A percentile compares a stretch with the other conserved stretches of the same genome.
These are phyloP conservation scores for Candida vaughaniae DNA, from an alignment of 805 yeast species.

Conservation along the genomic window DNA sequence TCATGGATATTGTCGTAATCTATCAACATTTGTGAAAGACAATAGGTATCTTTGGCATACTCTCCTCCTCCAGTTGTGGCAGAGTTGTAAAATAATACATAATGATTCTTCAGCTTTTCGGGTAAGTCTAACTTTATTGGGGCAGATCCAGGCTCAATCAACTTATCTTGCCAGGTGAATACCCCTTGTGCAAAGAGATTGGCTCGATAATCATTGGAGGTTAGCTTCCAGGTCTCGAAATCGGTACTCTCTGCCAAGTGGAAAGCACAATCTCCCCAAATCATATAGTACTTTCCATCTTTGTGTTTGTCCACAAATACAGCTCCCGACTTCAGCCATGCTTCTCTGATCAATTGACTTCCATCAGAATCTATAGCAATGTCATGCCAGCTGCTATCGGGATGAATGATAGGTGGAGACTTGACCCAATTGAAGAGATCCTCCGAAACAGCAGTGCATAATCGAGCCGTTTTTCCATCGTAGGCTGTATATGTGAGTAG, in stretches of 20 bases:
- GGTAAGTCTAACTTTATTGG: slow-evolving; percentile 32
- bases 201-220: slow-evolving; percentile 17
- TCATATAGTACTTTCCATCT: slow-evolving; percentile 41
- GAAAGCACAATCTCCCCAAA: slow-evolving; percentile 43
- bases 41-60: slow-evolving; percentile 29
- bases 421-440: slow-evolving; percentile 40
- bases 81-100: slow-evolving; percentile 39
- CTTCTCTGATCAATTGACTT: slow-evolving; percentile 23
- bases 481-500: slow-evolving; percentile 43
- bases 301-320: slow-evolving; percentile 29
- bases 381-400: slow-evolving; percentile 28
- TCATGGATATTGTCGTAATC: slow-evolving; percentile 34
- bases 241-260: slow-evolving; percentile 37
- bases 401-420: slow-evolving; percentile 32
- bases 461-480: slow-evolving; percentile 31
- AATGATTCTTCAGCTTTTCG: slow-evolving; percentile 27
- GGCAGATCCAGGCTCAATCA: slow-evolving; percentile 44
- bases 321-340: slow-evolving; percentile 45
- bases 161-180: slow-evolving; percentile 30
- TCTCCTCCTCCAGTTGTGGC: slow-evolving; percentile 37
- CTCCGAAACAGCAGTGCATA: slow-evolving; percentile 38
- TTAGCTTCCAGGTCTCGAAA: slow-evolving; percentile 31
- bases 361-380: slow-evolving; percentile 27
- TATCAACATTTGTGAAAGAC: slow-evolving; percentile 39
- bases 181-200: slow-evolving; percentile 27